Evolutionary conservation across 192 early-diverging fungal species (phyloP).

Genomic region (Coemansia sp.): DNA sequence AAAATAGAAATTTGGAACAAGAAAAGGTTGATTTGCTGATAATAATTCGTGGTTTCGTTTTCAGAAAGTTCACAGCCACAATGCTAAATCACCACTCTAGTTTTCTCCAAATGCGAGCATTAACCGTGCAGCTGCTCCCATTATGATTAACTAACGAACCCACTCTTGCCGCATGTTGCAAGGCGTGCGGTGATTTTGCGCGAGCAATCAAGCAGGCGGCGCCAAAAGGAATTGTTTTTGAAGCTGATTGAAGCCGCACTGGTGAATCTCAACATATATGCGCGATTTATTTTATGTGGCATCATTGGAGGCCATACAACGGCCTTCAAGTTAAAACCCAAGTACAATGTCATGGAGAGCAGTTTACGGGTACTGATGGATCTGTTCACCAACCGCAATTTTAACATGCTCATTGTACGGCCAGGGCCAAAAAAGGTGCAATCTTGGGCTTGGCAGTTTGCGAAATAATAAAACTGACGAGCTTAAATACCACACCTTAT

Average conservation of each 20-base stretch:
- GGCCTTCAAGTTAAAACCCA: constrained; percentile 58
- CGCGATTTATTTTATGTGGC: constrained; percentile 71
- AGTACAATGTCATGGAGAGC: constrained; percentile 65
- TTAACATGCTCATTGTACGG: constrained; percentile 61
- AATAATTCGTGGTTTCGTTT: no score
- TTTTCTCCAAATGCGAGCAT: no score
- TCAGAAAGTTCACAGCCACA: no score
- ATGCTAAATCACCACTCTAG: no score
- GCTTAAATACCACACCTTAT: not conserved
- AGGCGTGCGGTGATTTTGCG: constrained; percentile 57
- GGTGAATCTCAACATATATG: constrained; percentile 59
- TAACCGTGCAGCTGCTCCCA: no score
- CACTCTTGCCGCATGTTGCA: constrained; percentile 56
- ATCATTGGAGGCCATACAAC: constrained; percentile 70
- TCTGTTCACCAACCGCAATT: constrained; percentile 65
- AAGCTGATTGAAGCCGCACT: constrained; percentile 74
- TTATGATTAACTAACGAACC: no score
- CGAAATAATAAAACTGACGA: not conserved
- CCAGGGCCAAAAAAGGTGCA: not conserved
- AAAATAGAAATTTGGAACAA: not conserved
- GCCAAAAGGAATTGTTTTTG: constrained; percentile 82
- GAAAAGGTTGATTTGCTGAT: no score
- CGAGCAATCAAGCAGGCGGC: constrained; percentile 60
- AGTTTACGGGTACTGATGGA: constrained; percentile 63
- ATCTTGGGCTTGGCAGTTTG: not conserved